These are phyloP conservation scores for Orbilia ellipsospora DNA, from an alignment of 2,329 filamentous ascomycete species.

Conservation along the genomic window DNA sequence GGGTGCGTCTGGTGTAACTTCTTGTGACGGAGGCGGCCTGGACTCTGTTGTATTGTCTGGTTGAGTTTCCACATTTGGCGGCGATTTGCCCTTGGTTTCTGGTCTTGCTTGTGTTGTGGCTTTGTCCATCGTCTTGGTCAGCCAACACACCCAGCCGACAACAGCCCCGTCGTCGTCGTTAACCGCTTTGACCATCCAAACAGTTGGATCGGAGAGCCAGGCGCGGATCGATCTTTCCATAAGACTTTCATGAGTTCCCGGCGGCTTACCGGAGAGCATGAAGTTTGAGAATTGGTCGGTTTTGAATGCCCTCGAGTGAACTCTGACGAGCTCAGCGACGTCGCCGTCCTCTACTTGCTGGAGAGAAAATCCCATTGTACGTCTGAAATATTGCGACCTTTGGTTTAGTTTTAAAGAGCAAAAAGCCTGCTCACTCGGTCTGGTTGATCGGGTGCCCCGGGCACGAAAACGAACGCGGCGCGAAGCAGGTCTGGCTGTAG, in stretches of 20 bases:
- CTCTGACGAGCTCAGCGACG: constrained; percentile 22
- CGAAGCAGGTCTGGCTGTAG: no score
- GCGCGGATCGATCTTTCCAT: constrained; percentile 22
- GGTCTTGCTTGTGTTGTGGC: not conserved
- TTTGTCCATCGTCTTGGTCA: constrained; percentile 4
- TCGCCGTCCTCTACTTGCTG: constrained; percentile 20
- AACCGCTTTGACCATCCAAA: constrained; percentile 20
- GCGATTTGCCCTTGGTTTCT: not conserved
- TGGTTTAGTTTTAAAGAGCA: no score
- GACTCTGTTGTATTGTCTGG: not conserved
- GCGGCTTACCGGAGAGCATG: constrained; percentile 25
- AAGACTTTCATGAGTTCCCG: constrained; percentile 18
- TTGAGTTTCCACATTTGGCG: not conserved
- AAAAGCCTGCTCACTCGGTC: no score
- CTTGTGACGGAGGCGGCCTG: constrained; percentile 6
- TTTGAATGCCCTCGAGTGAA: constrained; percentile 25
- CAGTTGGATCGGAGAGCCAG: constrained; percentile 27
- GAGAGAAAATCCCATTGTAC: constrained; percentile 23
- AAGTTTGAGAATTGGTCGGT: constrained; percentile 34
- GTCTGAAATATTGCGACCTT: no score
- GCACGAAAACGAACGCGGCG: no score
- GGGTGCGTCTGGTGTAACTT: constrained; percentile 10
- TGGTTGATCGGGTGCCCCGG: no score
- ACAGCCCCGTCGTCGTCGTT: constrained; percentile 20
- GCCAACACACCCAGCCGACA: constrained; percentile 28